A percentile compares a stretch with the other conserved stretches of the same genome.
Evolutionary conservation across 2,329 filamentous ascomycete species (phyloP).

Genomic region (Fusarium odoratissimum): DNA sequence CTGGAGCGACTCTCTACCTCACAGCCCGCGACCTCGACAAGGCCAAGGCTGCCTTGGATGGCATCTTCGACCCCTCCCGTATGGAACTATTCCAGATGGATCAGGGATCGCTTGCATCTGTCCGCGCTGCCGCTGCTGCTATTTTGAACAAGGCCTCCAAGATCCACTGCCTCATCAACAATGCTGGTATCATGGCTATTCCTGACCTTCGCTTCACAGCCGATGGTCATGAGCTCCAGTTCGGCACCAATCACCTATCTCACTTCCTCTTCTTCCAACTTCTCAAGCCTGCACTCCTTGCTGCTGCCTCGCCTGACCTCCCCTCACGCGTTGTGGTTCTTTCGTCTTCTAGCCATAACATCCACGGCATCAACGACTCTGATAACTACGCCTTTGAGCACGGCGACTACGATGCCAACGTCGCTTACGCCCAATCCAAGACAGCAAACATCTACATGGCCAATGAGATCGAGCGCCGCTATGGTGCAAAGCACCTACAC

Average conservation of each 20-base stretch:
- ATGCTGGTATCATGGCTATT: slow-evolving; percentile 42
- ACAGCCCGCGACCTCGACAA: slow-evolving; percentile 35
- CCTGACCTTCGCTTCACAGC: slow-evolving; percentile 14
- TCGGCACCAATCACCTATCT: slow-evolving; percentile 43
- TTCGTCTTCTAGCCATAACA: slow-evolving; percentile 55
- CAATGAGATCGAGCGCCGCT: slow-evolving; percentile 37
- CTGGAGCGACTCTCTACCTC: slow-evolving; percentile 43
- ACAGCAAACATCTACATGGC: slow-evolving; percentile 42
- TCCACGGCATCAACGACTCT: not conserved
- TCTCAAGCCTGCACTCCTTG: slow-evolving; percentile 57
- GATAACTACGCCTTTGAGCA: slow-evolving; percentile 26
- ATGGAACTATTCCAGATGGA: slow-evolving; percentile 39
- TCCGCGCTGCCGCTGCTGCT: slow-evolving; percentile 35
- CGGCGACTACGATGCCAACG: slow-evolving; percentile 17
- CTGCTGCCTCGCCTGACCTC: slow-evolving; percentile 51
- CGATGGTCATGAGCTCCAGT: slow-evolving; percentile 45
- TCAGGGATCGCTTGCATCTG: slow-evolving; percentile 33
- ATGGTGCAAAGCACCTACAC: slow-evolving; percentile 19
- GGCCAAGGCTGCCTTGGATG: slow-evolving; percentile 3
- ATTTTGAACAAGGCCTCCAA: slow-evolving; percentile 25
- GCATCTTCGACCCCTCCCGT: slow-evolving; percentile 1
- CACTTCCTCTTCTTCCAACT: slow-evolving; percentile 49
- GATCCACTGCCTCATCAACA: slow-evolving; percentile 37
- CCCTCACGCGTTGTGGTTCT: slow-evolving; percentile 60
- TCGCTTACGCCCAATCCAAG: slow-evolving; percentile 37